A percentile compares a stretch with the other conserved stretches of the same genome.
Evolutionary conservation across 2,329 filamentous ascomycete species (phyloP).

Genomic region (Ascochyta fabae): DNA sequence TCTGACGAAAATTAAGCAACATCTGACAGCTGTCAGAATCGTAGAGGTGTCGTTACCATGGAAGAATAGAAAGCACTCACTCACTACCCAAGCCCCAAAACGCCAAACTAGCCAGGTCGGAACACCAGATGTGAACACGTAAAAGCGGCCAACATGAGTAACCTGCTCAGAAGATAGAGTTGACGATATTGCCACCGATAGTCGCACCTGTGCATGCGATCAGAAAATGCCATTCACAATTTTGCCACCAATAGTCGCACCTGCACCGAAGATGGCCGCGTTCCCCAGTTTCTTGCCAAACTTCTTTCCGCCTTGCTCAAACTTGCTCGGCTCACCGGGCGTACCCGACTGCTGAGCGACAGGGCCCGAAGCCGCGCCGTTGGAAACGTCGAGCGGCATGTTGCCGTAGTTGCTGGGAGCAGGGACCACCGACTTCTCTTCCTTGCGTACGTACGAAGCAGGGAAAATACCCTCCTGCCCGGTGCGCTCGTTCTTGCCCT

Average conservation of each 20-base stretch:
- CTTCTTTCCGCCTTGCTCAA: constrained; percentile 83
- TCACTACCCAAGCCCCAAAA: constrained; percentile 11
- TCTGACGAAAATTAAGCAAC: constrained; percentile 2
- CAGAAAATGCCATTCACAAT: constrained; percentile 63
- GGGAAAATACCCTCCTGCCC: constrained; percentile 92
- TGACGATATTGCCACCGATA: constrained; percentile 84
- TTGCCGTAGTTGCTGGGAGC: constrained; percentile 69
- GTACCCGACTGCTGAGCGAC: constrained; percentile 7
- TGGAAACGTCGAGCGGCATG: constrained; percentile 77
- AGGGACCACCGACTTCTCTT: constrained; percentile 63
- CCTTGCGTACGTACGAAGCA: constrained; percentile 80
- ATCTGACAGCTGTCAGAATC: constrained; percentile 17
- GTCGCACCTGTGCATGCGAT: constrained; percentile 79
- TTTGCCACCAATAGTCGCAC: constrained; percentile 87
- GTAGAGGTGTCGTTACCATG: neutral
- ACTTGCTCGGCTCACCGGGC: constrained; percentile 65
- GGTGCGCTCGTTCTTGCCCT: constrained; percentile 83
- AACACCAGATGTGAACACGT: constrained; percentile 11
- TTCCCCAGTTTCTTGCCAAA: constrained; percentile 93
- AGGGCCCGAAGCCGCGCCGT: constrained; percentile 53
- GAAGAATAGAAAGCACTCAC: constrained; percentile 3
- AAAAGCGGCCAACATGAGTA: constrained; percentile 3
- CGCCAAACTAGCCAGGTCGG: constrained; percentile 6
- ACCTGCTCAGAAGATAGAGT: constrained; percentile 29
- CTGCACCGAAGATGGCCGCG: constrained; percentile 88